Evolutionary conservation across 2,329 filamentous ascomycete species (phyloP), one percentile per base, ranked within the genome.

Genomic region (Ascochyta lentis): DNA sequence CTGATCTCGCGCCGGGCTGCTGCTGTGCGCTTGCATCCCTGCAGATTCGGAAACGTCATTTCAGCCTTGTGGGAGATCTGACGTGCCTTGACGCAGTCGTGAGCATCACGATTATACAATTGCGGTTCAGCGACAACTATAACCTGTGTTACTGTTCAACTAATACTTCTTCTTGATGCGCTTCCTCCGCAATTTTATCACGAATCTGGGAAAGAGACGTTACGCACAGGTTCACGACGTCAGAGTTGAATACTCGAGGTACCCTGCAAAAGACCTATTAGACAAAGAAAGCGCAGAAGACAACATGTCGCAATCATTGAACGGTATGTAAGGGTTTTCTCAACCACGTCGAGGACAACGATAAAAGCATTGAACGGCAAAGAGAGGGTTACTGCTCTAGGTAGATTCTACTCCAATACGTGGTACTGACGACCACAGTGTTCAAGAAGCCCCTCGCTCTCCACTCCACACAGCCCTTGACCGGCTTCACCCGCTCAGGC

Each of bases 401-500:
- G 24, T 8, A 26, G 3, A 26, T 26, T 26, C 24, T 26, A 8
- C 24, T 6, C 24, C 24, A 26, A 6, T 26, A 26, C 24, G 24
- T 8, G n/a, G 19, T 40, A 15, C 47, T 59, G 26, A 58, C 53
- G 46, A 43, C 9, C n/a, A 38, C 34, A 84, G 84, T 87, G 37
- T 81, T 86, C 74, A 81, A 81, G 40, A 80, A 84, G 54, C 84
- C 84, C n/a, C 80, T 88, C 13, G 73, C 80, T 24, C 75, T 83
- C 29, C 85, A 86, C 76, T 84, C 81, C 33, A 82, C 82, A 51
- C 77, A 79, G 43, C 86, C 85, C 8, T 78, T 84, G 67, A 87
- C 85, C 1, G 86, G 86, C 49, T 87, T 81, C 77, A 81, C 84
- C 61, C 81, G 84, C 43, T 85, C 84, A 55, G 86, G 85, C 19